Evolutionary conservation across 1,139 yeast species (phyloP).

Genomic region (Yamadazyma sp.): DNA sequence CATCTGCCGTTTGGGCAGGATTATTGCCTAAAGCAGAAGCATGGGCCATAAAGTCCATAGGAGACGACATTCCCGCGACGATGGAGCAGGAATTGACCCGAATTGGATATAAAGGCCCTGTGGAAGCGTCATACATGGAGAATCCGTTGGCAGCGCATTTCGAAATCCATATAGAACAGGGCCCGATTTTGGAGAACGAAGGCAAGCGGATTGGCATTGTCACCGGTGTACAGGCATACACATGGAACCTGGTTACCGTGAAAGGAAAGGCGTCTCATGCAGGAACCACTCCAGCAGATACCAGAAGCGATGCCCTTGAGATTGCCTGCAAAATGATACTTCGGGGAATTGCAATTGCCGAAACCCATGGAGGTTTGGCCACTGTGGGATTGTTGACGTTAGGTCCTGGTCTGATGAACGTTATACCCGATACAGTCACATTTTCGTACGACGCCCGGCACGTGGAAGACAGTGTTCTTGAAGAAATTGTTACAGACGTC

Average conservation of each 20-base stretch:
- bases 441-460: slow-evolving; percentile 63
- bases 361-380: slow-evolving; percentile 50
- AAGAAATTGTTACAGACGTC: slow-evolving; percentile 13
- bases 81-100: slow-evolving; percentile 56
- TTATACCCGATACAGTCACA: slow-evolving; percentile 59
- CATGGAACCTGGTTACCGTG: slow-evolving; percentile 57
- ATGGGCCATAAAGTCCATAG: slow-evolving; percentile 51
- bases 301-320: slow-evolving; percentile 62
- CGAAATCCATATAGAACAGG: slow-evolving; percentile 77
- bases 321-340: slow-evolving; percentile 58
- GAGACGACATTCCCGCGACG: slow-evolving; percentile 50
- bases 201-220: slow-evolving; percentile 62
- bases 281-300: slow-evolving; percentile 70
- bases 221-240: slow-evolving; percentile 64
- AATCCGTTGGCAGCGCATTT: slow-evolving; percentile 69
- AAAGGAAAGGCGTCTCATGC: slow-evolving; percentile 68
- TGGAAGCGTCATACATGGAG: slow-evolving; percentile 43
- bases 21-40: slow-evolving; percentile 45
- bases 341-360: slow-evolving; percentile 57
- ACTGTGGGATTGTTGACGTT: slow-evolving; percentile 59
- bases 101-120: slow-evolving; percentile 61
- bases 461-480: slow-evolving; percentile 46
- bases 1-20: slow-evolving; percentile 69
- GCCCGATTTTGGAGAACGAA: slow-evolving; percentile 62
- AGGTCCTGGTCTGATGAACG: slow-evolving; percentile 63